Evolutionary conservation across 2,329 filamentous ascomycete species (phyloP).

Genomic region (Exophiala bonariae): DNA sequence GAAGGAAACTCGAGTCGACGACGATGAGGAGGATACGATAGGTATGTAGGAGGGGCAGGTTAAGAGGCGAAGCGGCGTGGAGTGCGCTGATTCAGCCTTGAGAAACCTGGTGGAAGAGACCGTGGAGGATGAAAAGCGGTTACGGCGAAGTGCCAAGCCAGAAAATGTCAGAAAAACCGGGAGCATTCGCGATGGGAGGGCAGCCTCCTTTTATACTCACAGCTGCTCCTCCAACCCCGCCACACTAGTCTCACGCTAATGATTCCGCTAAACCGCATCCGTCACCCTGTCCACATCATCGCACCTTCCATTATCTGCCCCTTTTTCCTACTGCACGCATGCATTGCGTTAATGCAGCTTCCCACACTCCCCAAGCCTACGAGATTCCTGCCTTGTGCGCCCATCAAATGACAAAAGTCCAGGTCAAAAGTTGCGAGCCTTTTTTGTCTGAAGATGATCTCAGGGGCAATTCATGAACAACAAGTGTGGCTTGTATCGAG

Average conservation of each 20-base stretch:
- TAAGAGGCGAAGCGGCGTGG: too few relatives aligned
- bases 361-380: too few relatives aligned
- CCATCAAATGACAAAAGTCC: too few relatives aligned
- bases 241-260: constrained; percentile 14
- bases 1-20: not conserved
- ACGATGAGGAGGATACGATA: not conserved
- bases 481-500: not conserved
- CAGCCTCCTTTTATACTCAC: constrained; percentile 19
- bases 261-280: not conserved
- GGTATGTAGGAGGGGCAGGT: not conserved
- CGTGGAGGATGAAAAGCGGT: constrained; percentile 8
- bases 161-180: constrained; percentile 21
- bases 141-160: constrained; percentile 20
- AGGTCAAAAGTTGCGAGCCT: too few relatives aligned
- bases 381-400: too few relatives aligned
- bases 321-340: constrained; percentile 7
- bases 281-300: not conserved
- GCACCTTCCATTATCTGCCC: constrained; percentile 14
- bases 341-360: not conserved
- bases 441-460: too few relatives aligned
- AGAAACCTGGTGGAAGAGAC: constrained; percentile 2
- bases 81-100: too few relatives aligned
- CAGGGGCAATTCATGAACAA: not conserved
- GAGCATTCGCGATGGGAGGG: constrained; percentile 17
- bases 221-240: constrained; percentile 10